A percentile compares a stretch with the other conserved stretches of the same genome.
These are phyloP conservation scores for Thraustochytrium sp. DNA, from an alignment of 352 stramenopile genomes.

Conservation along the genomic window DNA sequence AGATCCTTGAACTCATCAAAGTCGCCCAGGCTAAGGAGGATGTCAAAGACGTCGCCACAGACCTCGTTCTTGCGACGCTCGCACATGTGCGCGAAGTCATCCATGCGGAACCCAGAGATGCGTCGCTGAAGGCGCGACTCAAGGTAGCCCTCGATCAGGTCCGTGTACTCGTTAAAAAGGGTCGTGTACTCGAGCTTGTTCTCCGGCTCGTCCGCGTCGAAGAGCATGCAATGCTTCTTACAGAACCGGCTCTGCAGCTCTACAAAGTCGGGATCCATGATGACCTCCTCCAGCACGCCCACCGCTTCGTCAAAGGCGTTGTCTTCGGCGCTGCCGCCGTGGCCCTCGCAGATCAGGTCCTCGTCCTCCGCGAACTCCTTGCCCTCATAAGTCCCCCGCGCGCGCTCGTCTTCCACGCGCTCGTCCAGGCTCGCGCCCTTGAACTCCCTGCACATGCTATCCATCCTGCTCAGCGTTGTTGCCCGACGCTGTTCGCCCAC, in stretches of 20 bases:
- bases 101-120: constrained; percentile 49
- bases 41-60: constrained; percentile 51
- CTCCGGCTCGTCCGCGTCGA: constrained; percentile 46
- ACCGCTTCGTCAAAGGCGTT: constrained; percentile 50
- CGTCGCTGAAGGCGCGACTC: constrained; percentile 33
- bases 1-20: constrained; percentile 53
- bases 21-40: constrained; percentile 47
- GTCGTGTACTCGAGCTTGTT: constrained; percentile 53
- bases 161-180: constrained; percentile 50
- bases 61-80: constrained; percentile 46
- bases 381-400: background rate
- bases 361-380: background rate
- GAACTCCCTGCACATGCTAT: background rate
- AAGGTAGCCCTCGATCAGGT: constrained; percentile 48
- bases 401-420: constrained; percentile 6
- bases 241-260: constrained; percentile 47
- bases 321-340: background rate
- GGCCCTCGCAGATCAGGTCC: constrained; percentile 9
- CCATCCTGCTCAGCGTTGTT: background rate
- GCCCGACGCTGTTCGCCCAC: background rate
- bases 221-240: constrained; percentile 45
- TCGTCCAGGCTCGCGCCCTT: constrained; percentile 12
- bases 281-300: constrained; percentile 49
- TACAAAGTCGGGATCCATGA: constrained; percentile 48
- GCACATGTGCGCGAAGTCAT: constrained; percentile 48